A percentile compares a stretch with the other conserved stretches of the same genome.
Conservation (phyloP, 2,329 filamentous ascomycete species). For the Claviceps lovelessii region DNA sequence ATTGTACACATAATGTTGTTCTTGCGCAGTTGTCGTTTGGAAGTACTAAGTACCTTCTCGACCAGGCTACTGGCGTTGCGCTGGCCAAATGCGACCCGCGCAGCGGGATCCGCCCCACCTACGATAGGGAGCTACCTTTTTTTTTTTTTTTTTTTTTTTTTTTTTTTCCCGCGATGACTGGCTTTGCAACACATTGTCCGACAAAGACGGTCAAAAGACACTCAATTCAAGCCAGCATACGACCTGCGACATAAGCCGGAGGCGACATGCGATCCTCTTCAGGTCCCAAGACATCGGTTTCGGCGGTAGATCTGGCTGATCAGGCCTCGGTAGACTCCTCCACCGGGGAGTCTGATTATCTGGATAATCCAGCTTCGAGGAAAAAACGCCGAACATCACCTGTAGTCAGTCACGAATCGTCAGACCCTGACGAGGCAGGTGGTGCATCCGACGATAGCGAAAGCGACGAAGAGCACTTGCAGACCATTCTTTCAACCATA, state of each 20-base stretch:
- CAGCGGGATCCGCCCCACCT: not conserved
- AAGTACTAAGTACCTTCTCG: too few relatives aligned
- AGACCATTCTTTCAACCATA: conserved; percentile 26
- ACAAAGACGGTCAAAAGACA: not conserved
- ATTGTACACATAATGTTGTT: not conserved
- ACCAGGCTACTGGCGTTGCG: not conserved
- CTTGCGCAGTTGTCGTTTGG: not conserved
- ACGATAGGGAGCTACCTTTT: not conserved
- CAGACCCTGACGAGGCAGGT: conserved; percentile 9
- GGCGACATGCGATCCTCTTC: not conserved
- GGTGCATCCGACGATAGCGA: conserved; percentile 20
- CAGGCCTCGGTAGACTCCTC: conserved; percentile 13
- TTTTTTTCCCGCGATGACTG: not conserved
- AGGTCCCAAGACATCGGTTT: not conserved
- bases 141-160: conserved; percentile 1
- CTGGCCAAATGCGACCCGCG: not conserved
- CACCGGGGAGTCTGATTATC: conserved; percentile 31
- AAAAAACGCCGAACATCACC: conserved; percentile 30
- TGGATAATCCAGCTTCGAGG: conserved; percentile 30
- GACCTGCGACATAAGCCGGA: not conserved
- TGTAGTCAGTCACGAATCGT: conserved; percentile 13
- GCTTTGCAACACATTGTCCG: not conserved
- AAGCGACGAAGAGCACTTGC: conserved; percentile 18
- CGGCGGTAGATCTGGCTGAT: not conserved
- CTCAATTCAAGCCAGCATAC: not conserved